These are phyloP conservation scores for Penicillium sp. DNA, from an alignment of 2,329 filamentous ascomycete genomes.

Conservation along the genomic window DNA sequence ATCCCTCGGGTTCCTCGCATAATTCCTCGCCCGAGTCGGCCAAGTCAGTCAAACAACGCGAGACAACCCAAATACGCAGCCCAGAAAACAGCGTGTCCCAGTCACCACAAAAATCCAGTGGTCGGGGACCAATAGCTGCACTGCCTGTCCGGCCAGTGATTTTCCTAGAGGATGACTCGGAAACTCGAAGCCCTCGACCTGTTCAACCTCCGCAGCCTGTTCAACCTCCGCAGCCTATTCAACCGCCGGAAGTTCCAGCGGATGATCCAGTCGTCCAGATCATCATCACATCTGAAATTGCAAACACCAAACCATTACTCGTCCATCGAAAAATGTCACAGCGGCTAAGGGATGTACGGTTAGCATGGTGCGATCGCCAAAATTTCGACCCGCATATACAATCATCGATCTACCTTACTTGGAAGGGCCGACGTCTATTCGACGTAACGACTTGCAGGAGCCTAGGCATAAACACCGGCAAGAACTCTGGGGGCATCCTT, in stretches of 20 bases:
- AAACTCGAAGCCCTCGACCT: background rate
- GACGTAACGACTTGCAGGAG: slow-evolving; percentile 70
- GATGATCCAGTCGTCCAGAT: slow-evolving; percentile 59
- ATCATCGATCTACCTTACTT: slow-evolving; percentile 70
- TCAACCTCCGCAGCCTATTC: background rate
- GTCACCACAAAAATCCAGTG: background rate
- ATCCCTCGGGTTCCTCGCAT: background rate
- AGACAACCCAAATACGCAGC: background rate
- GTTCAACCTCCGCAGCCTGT: background rate
- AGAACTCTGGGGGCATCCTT: slow-evolving; percentile 32
- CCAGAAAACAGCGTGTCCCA: background rate
- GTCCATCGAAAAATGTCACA: slow-evolving; percentile 67
- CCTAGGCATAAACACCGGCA: slow-evolving; percentile 58
- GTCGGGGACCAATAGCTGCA: background rate
- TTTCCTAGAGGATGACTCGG: background rate
- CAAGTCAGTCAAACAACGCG: background rate
- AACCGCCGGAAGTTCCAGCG: slow-evolving; percentile 1
- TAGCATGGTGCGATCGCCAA: slow-evolving; percentile 68
- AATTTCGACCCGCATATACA: slow-evolving; percentile 50
- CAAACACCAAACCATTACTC: slow-evolving; percentile 58
- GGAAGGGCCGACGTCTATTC: slow-evolving; percentile 70
- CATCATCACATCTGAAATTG: slow-evolving; percentile 66
- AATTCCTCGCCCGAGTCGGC: background rate
- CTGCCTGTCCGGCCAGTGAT: background rate
- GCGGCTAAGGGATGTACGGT: slow-evolving; percentile 63